Percentiles rank a stretch among this genome's conserved stretches.
Conservation (phyloP, 169 alveolate genomes). For the Plasmodium sp. region DNA sequence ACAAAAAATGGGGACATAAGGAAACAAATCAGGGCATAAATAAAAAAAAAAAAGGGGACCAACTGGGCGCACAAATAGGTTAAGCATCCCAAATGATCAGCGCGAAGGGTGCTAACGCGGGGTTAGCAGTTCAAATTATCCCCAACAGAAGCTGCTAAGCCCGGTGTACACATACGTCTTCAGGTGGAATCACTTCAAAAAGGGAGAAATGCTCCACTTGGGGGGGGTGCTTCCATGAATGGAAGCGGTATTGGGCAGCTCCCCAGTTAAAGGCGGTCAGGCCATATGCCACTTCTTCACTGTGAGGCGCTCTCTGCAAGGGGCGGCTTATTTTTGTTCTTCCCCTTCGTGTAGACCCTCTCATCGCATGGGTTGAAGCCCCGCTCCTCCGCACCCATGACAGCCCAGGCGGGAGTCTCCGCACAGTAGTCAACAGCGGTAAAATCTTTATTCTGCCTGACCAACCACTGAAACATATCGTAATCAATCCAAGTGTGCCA, state of each 20-base stretch:
- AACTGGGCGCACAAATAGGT: background rate
- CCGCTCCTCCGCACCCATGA: constrained; percentile 86
- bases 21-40: background rate
- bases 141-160: background rate
- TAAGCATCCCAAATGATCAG: background rate
- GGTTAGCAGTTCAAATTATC: background rate
- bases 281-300: background rate
- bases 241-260: background rate
- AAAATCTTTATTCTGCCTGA: constrained; percentile 78
- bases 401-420: constrained; percentile 92
- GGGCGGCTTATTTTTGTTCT: constrained; percentile 15
- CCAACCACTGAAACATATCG: constrained; percentile 86
- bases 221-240: background rate
- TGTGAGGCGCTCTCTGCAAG: background rate
- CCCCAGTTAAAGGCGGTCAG: background rate
- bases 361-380: constrained; percentile 90
- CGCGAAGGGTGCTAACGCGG: background rate
- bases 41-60: background rate
- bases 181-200: background rate
- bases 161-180: background rate
- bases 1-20: background rate
- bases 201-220: background rate
- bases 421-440: constrained; percentile 86
- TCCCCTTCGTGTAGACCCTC: constrained; percentile 77
- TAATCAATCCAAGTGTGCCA: constrained; percentile 94